phyloP scores from a whole-genome alignment of 129 eudicot genomes.

The Dittrichia graveolens region DNA sequence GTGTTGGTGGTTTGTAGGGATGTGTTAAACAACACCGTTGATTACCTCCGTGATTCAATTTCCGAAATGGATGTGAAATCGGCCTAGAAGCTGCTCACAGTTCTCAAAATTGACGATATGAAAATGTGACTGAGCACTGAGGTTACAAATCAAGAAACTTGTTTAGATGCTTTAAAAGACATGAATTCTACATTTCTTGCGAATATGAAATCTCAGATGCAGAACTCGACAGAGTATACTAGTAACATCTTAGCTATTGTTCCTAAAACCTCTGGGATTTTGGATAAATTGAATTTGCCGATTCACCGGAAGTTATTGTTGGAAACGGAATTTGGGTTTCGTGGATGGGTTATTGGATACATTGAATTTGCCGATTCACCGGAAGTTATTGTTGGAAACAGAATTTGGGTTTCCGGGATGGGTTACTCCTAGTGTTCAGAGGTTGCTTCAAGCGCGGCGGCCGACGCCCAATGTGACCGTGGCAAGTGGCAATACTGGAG shows the following conservation, averaged over 20 bases:
- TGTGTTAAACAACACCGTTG: constrained; percentile 64
- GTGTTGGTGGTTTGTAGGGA: constrained; percentile 50
- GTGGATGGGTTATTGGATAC: constrained; percentile 47
- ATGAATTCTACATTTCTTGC: constrained; percentile 39
- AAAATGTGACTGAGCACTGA: constrained; percentile 71
- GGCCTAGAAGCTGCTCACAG: constrained; percentile 23
- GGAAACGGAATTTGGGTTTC: constrained; percentile 26
- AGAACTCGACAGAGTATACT: constrained; percentile 57
- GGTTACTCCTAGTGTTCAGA: constrained; percentile 53
- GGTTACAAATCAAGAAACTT: constrained; percentile 74
- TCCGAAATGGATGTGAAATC: constrained; percentile 34
- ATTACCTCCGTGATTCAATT: constrained; percentile 49
- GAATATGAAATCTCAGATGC: constrained; percentile 29
- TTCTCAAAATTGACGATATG: constrained; percentile 39
- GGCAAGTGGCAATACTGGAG: constrained; percentile 71
- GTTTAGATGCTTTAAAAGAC: constrained; percentile 62
- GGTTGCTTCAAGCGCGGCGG: constrained; percentile 46
- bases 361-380: constrained; percentile 54
- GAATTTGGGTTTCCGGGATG: constrained; percentile 53
- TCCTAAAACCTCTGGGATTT: constrained; percentile 45
- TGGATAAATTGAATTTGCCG: constrained; percentile 50
- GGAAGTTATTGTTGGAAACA: constrained; percentile 45
- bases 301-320: constrained; percentile 56
- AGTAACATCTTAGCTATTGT: constrained; percentile 87
- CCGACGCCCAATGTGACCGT: constrained; percentile 64